These are phyloP conservation scores for Phycomyces nitens DNA, from an alignment of 192 early-diverging fungal species.

Conservation along the genomic window DNA sequence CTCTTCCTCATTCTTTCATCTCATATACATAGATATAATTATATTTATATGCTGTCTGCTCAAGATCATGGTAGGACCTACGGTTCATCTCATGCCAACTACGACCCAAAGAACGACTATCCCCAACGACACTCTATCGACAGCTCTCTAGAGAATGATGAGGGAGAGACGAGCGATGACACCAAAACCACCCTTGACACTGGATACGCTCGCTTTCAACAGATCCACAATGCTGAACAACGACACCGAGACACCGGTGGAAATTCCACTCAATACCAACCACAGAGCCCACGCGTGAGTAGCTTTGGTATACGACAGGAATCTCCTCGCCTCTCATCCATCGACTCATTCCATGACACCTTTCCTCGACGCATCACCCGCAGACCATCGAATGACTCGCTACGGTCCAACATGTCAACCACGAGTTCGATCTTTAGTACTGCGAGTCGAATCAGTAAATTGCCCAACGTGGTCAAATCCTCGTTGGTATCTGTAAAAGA, in stretches of 20 bases:
- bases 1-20: too few relatives aligned
- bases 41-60: constrained; percentile 2
- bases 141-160: constrained; percentile 8
- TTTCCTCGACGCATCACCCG: constrained; percentile 3
- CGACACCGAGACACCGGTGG: constrained; percentile 6
- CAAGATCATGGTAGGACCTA: not conserved
- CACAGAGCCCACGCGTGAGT: too few relatives aligned
- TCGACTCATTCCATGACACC: not conserved
- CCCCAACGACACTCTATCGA: not conserved
- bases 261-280: not conserved
- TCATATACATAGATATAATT: not conserved
- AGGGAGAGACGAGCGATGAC: constrained; percentile 5
- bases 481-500: constrained; percentile 28
- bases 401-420: constrained; percentile 27
- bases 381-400: constrained; percentile 28
- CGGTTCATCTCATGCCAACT: not conserved
- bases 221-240: constrained; percentile 1
- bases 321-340: not conserved
- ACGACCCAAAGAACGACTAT: constrained; percentile 11
- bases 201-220: too few relatives aligned
- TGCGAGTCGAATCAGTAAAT: constrained; percentile 22
- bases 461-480: constrained; percentile 29
- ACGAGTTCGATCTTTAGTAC: constrained; percentile 34
- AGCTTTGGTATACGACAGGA: not conserved
- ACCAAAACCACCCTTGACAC: not conserved